These are phyloP conservation scores for Bruguiera hainesii DNA, from an alignment of 441 rosid species.

Conservation along the genomic window DNA sequence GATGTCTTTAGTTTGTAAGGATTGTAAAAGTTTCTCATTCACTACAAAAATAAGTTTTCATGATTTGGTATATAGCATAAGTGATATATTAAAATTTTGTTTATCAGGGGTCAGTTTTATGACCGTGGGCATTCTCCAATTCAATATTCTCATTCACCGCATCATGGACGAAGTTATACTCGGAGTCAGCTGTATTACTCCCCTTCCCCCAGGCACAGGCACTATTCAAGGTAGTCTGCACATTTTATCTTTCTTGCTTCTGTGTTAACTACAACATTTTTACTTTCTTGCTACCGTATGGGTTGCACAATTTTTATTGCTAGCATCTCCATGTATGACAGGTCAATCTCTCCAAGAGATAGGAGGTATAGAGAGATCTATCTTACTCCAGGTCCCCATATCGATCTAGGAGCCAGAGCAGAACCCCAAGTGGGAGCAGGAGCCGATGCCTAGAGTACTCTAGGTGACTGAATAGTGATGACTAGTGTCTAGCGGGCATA, in stretches of 20 bases:
- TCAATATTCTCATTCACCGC: constrained; percentile 46
- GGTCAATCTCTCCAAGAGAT: constrained; percentile 65
- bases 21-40: not conserved
- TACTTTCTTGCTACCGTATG: not conserved
- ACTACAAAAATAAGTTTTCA: not conserved
- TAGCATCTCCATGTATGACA: constrained; percentile 8
- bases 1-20: not conserved
- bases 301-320: not conserved
- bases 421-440: constrained; percentile 38
- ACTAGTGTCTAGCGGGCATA: not conserved
- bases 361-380: constrained; percentile 36
- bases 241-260: not conserved
- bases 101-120: constrained; percentile 31
- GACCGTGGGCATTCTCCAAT: constrained; percentile 39
- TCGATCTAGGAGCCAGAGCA: constrained; percentile 43
- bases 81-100: not conserved
- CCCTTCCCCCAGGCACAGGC: constrained; percentile 41
- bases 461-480: constrained; percentile 22
- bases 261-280: not conserved
- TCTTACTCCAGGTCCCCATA: constrained; percentile 62
- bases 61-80: too few relatives aligned
- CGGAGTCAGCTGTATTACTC: constrained; percentile 49
- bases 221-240: constrained; percentile 38
- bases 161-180: constrained; percentile 39
- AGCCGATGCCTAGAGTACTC: constrained; percentile 43